Percentiles rank a stretch among this genome's conserved stretches.
phyloP scores from a whole-genome alignment of 2,329 filamentous ascomycete genomes.

The Massarina eburnea region DNA sequence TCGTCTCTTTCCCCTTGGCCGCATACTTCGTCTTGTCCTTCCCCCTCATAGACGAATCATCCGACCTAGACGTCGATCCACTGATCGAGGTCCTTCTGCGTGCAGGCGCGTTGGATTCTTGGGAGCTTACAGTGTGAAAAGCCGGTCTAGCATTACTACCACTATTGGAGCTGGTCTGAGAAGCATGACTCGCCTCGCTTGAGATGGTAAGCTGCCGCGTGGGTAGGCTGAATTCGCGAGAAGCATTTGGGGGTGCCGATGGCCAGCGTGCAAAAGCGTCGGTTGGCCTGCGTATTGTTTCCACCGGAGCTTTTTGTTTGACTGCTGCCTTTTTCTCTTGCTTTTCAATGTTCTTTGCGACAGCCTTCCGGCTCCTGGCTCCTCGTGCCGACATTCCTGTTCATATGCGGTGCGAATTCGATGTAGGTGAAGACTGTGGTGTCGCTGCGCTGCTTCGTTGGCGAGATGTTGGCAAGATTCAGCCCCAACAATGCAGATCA shows the following conservation, averaged over 20 bases:
- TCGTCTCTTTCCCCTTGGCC: slow-evolving; percentile 40
- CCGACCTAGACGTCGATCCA: slow-evolving; percentile 28
- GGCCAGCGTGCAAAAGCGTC: slow-evolving; percentile 36
- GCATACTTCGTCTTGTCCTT: slow-evolving; percentile 39
- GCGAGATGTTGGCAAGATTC: neutral
- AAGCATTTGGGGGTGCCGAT: slow-evolving; percentile 18
- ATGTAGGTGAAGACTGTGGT: neutral
- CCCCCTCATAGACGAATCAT: slow-evolving; percentile 24
- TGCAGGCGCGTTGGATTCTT: slow-evolving; percentile 21
- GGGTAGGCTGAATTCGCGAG: slow-evolving; percentile 19
- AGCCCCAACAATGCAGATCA: neutral
- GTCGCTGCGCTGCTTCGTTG: neutral
- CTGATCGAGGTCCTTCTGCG: slow-evolving; percentile 21
- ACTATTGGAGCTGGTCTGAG: slow-evolving; percentile 32
- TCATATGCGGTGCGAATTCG: neutral
- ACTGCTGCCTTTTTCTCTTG: slow-evolving; percentile 41
- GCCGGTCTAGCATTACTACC: slow-evolving; percentile 19
- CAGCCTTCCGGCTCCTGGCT: slow-evolving; percentile 43
- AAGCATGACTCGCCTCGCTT: slow-evolving; percentile 30
- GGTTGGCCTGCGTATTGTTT: slow-evolving; percentile 20
- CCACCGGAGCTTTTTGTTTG: slow-evolving; percentile 29
- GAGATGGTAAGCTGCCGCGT: slow-evolving; percentile 32
- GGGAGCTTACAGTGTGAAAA: slow-evolving; percentile 25
- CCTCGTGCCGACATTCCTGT: slow-evolving; percentile 43
- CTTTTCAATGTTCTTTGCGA: slow-evolving; percentile 44